Base-by-base conservation (phyloP, 805 yeast species). In the Zygoascus ofunaensis region DNA sequence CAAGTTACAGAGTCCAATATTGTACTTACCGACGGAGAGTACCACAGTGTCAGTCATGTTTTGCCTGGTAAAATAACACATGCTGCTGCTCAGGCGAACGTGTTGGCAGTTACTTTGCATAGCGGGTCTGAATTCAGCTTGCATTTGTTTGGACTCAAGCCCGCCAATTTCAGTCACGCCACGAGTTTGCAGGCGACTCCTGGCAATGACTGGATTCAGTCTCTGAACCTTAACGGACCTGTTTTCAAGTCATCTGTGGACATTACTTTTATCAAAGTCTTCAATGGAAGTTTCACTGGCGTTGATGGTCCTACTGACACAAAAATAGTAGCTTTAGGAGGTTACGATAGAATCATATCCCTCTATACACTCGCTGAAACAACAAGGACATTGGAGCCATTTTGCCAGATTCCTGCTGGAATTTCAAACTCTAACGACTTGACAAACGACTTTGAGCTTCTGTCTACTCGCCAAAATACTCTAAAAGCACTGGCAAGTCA, bases 11-110 rank as follows among this genome's bases (percentile, higher is more conserved):
- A n/a, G 17, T 21, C 22, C 18, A 37, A 24, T 19, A 37, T 49
- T 8, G 20, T 41, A 5, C 15, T 43, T 12, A 43, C 47, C 4
- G 49, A 47, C 33, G 26, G 48, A 33, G 37, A 33, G 8, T 26
- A 26, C 12, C 30, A 26, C 12, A 8, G 12, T 12, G 30, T 26
- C 12, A 12, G 12, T 12, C 12, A 26, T 26, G 7, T 12, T 26
- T 12, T 26, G 7, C 30, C 30, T 26, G 30, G 30, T 26, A 26
- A 26, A 12, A 12, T 26, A 7, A 26, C 30, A 26, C 30, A 26
- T 26, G 30, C 30, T 8, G 30, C 30, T 8, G 12, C 12, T 8
- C 30, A 26, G 12, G 30, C 10, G 10, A 26, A 26, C 12, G 10
- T 26, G 7, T 26, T 26, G 30, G 30, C 30, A 8, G 30, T 26